Percentiles rank a stretch among this genome's conserved stretches.
Evolutionary conservation across 2,329 filamentous ascomycete species (phyloP).

Genomic region (Endocalyx cinctus): DNA sequence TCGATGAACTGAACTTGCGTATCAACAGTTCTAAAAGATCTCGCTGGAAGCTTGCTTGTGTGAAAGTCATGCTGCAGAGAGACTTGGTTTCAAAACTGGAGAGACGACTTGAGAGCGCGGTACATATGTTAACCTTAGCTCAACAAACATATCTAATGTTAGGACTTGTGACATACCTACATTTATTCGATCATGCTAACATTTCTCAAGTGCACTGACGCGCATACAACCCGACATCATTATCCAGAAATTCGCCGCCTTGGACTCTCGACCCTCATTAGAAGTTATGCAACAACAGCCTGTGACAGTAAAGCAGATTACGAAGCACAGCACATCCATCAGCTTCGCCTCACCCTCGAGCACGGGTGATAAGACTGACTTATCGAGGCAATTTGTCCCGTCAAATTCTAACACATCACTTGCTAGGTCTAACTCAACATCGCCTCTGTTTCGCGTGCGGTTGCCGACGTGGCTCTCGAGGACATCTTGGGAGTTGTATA

Average conservation of each 20-base stretch:
- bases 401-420: too few species aligned
- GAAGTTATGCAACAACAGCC: neutral
- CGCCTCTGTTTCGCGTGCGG: too few species aligned
- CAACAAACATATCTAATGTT: conserved; percentile 19
- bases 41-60: conserved; percentile 1
- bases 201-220: conserved; percentile 10
- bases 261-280: neutral
- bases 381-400: too few species aligned
- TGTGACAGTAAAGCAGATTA: neutral
- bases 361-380: too few species aligned
- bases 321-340: too few species aligned
- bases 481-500: conserved; percentile 10
- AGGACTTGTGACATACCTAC: neutral
- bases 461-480: conserved; percentile 8
- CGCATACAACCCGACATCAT: conserved; percentile 16
- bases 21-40: conserved; percentile 5
- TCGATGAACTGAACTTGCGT: conserved; percentile 13
- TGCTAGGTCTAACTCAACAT: too few species aligned
- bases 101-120: conserved; percentile 13
- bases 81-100: conserved; percentile 13
- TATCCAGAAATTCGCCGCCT: conserved; percentile 9
- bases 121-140: conserved; percentile 14
- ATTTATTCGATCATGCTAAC: conserved; percentile 1
- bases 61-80: conserved; percentile 17
- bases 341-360: too few species aligned